Percentiles rank a stretch among this genome's conserved stretches.
Evolutionary conservation across 192 early-diverging fungal genomes (phyloP).

Genomic region (Coemansia sp.): DNA sequence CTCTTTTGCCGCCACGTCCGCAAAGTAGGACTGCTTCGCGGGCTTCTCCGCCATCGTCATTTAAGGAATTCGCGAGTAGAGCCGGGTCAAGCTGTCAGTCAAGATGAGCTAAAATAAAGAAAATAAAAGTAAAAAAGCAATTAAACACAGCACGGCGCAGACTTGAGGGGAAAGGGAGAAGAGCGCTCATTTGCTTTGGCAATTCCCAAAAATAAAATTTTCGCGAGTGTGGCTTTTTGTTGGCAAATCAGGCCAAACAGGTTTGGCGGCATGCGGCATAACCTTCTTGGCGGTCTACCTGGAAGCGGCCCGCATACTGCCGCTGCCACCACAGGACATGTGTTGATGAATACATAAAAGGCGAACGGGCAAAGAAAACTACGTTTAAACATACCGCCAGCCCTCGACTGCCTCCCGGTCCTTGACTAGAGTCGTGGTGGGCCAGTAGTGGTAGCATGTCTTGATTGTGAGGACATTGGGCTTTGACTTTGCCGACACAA

Average conservation of each 20-base stretch:
- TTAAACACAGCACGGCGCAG: slow-evolving; percentile 2
- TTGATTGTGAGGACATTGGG: slow-evolving; percentile 71
- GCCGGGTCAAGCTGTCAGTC: not conserved
- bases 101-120: no score
- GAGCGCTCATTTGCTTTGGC: no score
- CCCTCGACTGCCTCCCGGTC: slow-evolving; percentile 51
- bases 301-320: no score
- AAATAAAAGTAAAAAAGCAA: no score
- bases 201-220: no score
- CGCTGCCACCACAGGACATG: no score
- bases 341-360: not conserved
- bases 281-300: no score
- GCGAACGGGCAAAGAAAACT: not conserved
- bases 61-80: not conserved
- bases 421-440: slow-evolving; percentile 61
- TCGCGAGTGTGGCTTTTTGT: no score
- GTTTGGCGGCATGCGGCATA: no score
- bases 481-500: slow-evolving; percentile 37
- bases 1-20: slow-evolving; percentile 13
- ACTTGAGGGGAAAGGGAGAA: no score
- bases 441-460: slow-evolving; percentile 75
- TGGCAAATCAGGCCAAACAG: no score
- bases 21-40: slow-evolving; percentile 19
- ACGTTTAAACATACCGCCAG: slow-evolving; percentile 33
- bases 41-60: slow-evolving; percentile 38